A percentile compares a stretch with the other conserved stretches of the same genome.
Evolutionary conservation across 2,329 filamentous ascomycete genomes (phyloP).

Genomic region (Trichoderma atroviride): DNA sequence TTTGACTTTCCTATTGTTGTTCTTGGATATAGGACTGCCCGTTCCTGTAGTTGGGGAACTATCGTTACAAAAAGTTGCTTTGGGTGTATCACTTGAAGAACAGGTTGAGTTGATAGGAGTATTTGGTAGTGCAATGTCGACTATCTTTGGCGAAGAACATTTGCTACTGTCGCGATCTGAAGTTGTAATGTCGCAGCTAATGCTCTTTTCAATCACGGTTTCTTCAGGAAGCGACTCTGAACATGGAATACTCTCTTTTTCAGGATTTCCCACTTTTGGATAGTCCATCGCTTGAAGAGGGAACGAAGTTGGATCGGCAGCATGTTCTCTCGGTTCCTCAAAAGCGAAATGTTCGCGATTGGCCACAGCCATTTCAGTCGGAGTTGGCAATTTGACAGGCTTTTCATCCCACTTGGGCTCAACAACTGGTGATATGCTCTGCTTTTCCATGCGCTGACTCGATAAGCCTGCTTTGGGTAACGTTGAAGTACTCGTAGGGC

Average conservation of each 20-base stretch:
- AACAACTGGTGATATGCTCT: not conserved
- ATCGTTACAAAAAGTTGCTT: not conserved
- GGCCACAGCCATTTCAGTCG: not conserved
- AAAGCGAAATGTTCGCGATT: not conserved
- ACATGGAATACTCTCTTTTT: conserved; percentile 29
- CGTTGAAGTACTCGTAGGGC: not conserved
- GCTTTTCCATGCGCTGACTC: not conserved
- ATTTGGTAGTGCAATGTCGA: conserved; percentile 28
- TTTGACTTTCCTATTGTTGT: not conserved
- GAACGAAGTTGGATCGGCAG: not conserved
- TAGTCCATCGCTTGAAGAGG: not conserved
- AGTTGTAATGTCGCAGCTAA: not conserved
- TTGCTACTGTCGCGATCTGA: conserved; percentile 26
- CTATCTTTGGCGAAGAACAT: conserved; percentile 25
- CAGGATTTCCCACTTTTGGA: not conserved
- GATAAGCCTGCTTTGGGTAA: not conserved
- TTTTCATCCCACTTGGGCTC: not conserved
- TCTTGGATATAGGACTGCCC: not conserved
- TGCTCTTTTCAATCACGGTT: conserved; percentile 25
- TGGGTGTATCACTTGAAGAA: not conserved
- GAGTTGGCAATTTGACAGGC: not conserved
- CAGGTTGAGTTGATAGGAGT: conserved; percentile 18
- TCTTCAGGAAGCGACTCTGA: conserved; percentile 39
- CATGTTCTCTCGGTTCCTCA: not conserved
- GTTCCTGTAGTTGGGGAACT: not conserved